phyloP scores from a whole-genome alignment of 78 protist genomes.

The Polysphondylium violaceum region DNA sequence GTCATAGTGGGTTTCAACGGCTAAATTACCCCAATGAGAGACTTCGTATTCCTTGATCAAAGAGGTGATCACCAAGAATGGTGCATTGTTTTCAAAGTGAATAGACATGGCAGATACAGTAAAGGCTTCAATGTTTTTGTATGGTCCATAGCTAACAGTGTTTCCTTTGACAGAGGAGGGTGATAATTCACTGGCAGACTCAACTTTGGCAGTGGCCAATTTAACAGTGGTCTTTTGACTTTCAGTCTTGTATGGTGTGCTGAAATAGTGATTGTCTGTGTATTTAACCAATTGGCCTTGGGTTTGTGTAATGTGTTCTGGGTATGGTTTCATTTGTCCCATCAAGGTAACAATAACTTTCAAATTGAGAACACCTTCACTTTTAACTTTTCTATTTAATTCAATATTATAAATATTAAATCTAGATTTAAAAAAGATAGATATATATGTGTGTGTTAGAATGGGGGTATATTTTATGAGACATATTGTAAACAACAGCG shows the following conservation, averaged over 20 bases:
- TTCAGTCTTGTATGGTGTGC: conserved; percentile 61
- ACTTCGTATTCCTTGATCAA: conserved; percentile 81
- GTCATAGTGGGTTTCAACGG: conserved; percentile 84
- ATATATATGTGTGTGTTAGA: neutral
- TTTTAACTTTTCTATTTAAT: conserved; percentile 8
- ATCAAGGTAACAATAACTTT: conserved; percentile 30
- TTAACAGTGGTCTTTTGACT: conserved; percentile 80
- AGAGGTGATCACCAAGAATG: conserved; percentile 59
- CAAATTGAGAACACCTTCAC: neutral
- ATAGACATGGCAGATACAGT: conserved; percentile 33
- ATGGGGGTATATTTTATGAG: neutral
- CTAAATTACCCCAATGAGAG: conserved; percentile 88
- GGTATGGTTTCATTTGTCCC: conserved; percentile 70
- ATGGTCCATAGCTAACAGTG: conserved; percentile 88
- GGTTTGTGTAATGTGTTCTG: conserved; percentile 67
- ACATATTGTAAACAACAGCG: neutral
- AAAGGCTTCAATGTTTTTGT: conserved; percentile 82
- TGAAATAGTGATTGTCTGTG: conserved; percentile 56
- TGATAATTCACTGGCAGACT: conserved; percentile 13
- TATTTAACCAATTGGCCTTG: conserved; percentile 64
- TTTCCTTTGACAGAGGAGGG: conserved; percentile 37
- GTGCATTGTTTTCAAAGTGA: conserved; percentile 88
- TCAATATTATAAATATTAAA: conserved; percentile 42
- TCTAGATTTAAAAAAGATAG: conserved; percentile 5
- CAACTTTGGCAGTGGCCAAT: conserved; percentile 69